Evolutionary conservation across 345 rosid species (phyloP), one percentile per base, ranked within the genome.

Genomic region (Iberis pinnata): DNA sequence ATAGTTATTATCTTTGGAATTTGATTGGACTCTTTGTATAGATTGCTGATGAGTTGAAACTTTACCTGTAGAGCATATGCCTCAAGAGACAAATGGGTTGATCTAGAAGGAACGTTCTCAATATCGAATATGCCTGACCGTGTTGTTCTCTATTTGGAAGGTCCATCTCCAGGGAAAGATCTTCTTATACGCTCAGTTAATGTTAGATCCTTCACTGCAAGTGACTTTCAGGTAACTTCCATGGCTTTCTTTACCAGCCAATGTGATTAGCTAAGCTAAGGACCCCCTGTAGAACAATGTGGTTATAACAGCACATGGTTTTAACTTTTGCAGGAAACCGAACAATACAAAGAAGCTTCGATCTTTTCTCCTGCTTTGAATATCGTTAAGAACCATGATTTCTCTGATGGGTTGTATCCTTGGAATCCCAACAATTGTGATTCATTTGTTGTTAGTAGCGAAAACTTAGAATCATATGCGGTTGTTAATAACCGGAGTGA

Each of bases 151-250:
- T 92, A 88, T 72, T 48, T 92, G 49, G 98, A 92, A 78, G 98
- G 98, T 49, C 93, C 95, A 19, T 60, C 86, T 61, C 82, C 95
- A 46, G 97, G 95, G 46, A 70, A 78, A 20, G 92, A 92, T 72
- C 69, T 92, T 16, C 79, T 85, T 49, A 63, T 92, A 60, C 68
- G 76, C 62, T 88, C 90, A 7, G 98, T 88, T 36, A 67, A 54
- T 14, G 76, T 92, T 53, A 67, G 65, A 53, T 68, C 70, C 62
- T 70, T 83, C 43, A 61, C 61, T 65, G 53, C 63, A 29, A 53
- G 54, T 60, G 68, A 58, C 13, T 44, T 33, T 42, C 65, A 69
- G 76, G 96, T 80, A 76, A 43, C 16, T 2, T 42, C 8, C 33
- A 29, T 29, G 31, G 18, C 63, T 56, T 41, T 47, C 26, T 42